Base-by-base conservation (phyloP, 768 basidiomycete genomes). In the Tricholoma flavovirens region DNA sequence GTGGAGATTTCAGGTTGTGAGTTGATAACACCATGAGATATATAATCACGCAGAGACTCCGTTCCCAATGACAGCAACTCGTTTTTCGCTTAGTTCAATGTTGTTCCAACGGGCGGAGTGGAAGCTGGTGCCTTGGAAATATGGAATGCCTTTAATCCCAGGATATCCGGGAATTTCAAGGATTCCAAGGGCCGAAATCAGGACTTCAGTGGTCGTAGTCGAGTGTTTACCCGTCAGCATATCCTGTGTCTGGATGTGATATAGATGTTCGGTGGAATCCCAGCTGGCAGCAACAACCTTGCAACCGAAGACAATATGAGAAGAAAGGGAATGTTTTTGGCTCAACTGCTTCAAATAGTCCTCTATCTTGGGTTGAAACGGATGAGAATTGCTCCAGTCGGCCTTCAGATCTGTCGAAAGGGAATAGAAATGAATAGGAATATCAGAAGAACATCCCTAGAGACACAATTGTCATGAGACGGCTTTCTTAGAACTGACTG, bases 11-110 rank as follows among this genome's bases (percentile, higher is more conserved):
- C 21, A 24, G 29, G 30, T 2, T 4, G n/a, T 42, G 17, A 19
- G 14, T 17, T 38, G 24, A 49, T 50, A 30, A 51, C 33, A 51
- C 52, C 61, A 51, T 11, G 69, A 59, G 15, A 59, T 12, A 15
- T 43, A 57, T n/a, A 69, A 75, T 45, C 59, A 82, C 75, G 77
- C 81, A 30, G 80, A 80, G 36, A 76, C 75, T 1, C 80, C 84
- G 59, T 82, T 83, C 8, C 83, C 85, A 57, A 85, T 74, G 5
- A 86, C 77, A 1, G 77, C 83, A 5, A 87, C 75, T 9, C 70
- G 69, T 63, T 82, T 83, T 6, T 71, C 71, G 7, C 62, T 62
- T 21, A 84, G 66, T 10, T 75, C 67, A 4, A 75, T 68, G 7
- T 68, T 67, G 1, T 75, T 62, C 82, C 83, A 86, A 14, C 69